These are phyloP conservation scores for Incumbomyces lentus DNA, from an alignment of 2,329 filamentous ascomycete genomes.

Conservation along the genomic window DNA sequence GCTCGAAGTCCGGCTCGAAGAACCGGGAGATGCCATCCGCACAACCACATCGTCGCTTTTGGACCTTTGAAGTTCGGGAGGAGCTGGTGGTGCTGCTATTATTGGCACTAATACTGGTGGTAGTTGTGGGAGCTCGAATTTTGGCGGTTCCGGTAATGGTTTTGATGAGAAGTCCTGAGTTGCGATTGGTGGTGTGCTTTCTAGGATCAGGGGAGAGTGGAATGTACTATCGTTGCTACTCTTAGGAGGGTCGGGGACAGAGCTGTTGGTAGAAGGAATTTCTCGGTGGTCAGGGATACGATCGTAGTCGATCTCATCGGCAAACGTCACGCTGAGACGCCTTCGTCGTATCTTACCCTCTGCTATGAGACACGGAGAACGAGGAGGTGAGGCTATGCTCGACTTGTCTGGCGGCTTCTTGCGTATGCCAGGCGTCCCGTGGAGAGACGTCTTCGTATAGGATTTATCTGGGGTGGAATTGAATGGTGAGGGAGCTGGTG, in stretches of 20 bases:
- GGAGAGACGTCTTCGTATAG: background rate
- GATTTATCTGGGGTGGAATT: background rate
- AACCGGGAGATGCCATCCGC: background rate
- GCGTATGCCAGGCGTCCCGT: background rate
- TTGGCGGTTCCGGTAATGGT: background rate
- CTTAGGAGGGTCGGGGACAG: background rate
- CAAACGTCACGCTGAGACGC: background rate
- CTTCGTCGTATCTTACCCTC: background rate
- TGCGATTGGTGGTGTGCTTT: no score
- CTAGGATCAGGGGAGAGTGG: background rate
- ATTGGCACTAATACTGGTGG: background rate
- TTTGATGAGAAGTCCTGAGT: background rate
- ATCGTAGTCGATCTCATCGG: background rate
- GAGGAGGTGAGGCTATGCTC: background rate
- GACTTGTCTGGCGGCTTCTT: conserved; percentile 3
- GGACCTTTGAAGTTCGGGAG: background rate
- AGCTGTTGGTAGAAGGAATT: background rate
- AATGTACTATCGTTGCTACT: background rate
- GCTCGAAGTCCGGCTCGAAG: no score
- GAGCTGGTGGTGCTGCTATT: background rate
- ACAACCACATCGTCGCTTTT: conserved; percentile 2
- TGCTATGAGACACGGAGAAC: background rate
- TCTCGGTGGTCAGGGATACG: background rate
- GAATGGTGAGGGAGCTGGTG: background rate
- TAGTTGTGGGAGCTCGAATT: background rate